phyloP scores from a whole-genome alignment of 176 grass and related monocot species.

The Musa acuminata region DNA sequence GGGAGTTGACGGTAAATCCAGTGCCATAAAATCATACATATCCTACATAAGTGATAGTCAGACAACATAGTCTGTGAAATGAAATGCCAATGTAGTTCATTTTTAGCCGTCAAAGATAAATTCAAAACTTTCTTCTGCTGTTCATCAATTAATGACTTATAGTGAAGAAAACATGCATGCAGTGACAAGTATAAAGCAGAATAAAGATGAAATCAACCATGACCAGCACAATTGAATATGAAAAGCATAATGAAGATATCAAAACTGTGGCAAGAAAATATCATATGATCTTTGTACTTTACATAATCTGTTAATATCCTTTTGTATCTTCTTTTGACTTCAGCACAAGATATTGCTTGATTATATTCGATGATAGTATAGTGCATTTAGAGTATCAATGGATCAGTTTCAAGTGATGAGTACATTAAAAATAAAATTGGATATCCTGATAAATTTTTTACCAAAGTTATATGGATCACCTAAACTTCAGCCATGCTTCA shows the following conservation, averaged over 20 bases:
- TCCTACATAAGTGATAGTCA: constrained; percentile 35
- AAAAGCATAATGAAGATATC: not conserved
- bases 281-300: not conserved
- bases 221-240: not conserved
- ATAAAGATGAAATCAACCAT: not conserved
- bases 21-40: constrained; percentile 99
- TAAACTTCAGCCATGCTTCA: not conserved
- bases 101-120: not conserved
- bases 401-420: not conserved
- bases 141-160: too few relatives aligned
- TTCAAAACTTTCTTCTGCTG: not conserved
- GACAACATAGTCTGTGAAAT: not conserved
- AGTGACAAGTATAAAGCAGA: not conserved
- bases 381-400: not conserved
- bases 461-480: too few relatives aligned
- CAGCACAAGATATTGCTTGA: not conserved
- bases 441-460: too few relatives aligned
- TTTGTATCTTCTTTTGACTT: not conserved
- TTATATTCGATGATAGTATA: not conserved
- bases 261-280: not conserved
- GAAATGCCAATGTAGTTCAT: not conserved
- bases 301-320: not conserved
- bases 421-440: too few relatives aligned
- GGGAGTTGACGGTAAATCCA: constrained; percentile 76
- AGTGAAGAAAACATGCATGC: too few relatives aligned